Evolutionary conservation across 1,139 yeast species (phyloP).

Genomic region (Wickerhamiella infanticola): DNA sequence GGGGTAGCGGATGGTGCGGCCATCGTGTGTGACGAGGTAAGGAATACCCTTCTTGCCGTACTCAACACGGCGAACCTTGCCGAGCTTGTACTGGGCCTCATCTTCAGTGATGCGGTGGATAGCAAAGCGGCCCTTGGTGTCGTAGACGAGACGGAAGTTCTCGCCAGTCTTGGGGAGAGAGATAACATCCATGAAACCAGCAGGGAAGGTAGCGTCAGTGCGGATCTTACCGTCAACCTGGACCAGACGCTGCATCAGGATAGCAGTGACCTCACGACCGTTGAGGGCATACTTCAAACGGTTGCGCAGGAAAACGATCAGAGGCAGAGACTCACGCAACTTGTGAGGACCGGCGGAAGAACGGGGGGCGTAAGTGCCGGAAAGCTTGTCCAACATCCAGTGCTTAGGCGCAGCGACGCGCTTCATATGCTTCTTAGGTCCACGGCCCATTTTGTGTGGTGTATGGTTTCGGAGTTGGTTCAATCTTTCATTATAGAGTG

Average conservation of each 20-base stretch:
- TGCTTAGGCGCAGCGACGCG: slow-evolving; percentile 99
- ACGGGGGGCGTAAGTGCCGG: slow-evolving; percentile 99
- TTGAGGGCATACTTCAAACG: slow-evolving; percentile 98
- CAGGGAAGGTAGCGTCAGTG: slow-evolving; percentile 97
- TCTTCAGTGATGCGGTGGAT: slow-evolving; percentile 98
- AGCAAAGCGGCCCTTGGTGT: slow-evolving; percentile 96
- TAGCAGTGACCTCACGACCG: slow-evolving; percentile 99
- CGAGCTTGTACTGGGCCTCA: slow-evolving; percentile 96
- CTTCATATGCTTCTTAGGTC: slow-evolving; percentile 79
- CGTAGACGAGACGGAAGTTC: slow-evolving; percentile 97
- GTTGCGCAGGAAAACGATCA: slow-evolving; percentile 96
- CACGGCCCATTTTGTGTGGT: slow-evolving; percentile 12
- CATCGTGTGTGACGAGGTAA: slow-evolving; percentile 97
- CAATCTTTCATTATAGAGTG: slow-evolving; percentile 2
- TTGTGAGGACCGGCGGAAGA: slow-evolving; percentile 99
- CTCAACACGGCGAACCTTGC: slow-evolving; percentile 94
- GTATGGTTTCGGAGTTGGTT: background rate
- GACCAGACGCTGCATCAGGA: slow-evolving; percentile 97
- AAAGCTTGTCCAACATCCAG: slow-evolving; percentile 99
- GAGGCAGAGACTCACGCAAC: slow-evolving; percentile 97
- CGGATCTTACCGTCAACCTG: slow-evolving; percentile 99
- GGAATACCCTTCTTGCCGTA: slow-evolving; percentile 97
- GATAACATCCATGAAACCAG: slow-evolving; percentile 99
- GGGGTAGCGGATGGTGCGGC: slow-evolving; percentile 99
- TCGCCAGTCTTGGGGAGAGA: slow-evolving; percentile 95